A percentile compares a stretch with the other conserved stretches of the same genome.
Evolutionary conservation across 352 stramenopile species (phyloP).

Genomic region (Aphanomyces astaci): DNA sequence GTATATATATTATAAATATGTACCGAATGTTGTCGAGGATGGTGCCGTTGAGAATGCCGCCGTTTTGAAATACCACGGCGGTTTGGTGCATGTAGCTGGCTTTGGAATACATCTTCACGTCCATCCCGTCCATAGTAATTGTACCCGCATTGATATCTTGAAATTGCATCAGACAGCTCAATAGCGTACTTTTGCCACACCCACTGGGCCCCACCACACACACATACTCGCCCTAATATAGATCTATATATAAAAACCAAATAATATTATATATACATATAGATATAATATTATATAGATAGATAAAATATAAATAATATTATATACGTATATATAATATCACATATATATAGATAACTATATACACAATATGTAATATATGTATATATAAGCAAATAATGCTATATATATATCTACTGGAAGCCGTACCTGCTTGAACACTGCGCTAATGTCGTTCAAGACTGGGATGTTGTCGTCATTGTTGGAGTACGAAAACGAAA

Average conservation of each 20-base stretch:
- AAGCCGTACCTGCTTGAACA: slow-evolving; percentile 6
- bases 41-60: slow-evolving; percentile 76
- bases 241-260: neutral
- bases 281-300: too few species aligned
- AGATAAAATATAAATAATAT: too few species aligned
- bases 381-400: too few species aligned
- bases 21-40: slow-evolving; percentile 82
- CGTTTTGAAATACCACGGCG: slow-evolving; percentile 78
- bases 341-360: too few species aligned
- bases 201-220: slow-evolving; percentile 78
- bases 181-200: slow-evolving; percentile 80
- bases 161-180: slow-evolving; percentile 83
- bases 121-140: slow-evolving; percentile 68
- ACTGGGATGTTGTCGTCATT: neutral
- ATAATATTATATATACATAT: too few species aligned
- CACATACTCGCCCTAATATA: slow-evolving; percentile 51
- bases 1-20: neutral
- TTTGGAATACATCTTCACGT: slow-evolving; percentile 84
- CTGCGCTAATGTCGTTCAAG: neutral
- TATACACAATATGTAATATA: too few species aligned
- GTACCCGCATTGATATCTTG: slow-evolving; percentile 67
- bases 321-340: too few species aligned
- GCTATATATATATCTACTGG: too few species aligned
- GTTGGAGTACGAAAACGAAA: neutral
- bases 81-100: slow-evolving; percentile 82